phyloP scores from a whole-genome alignment of 371 early-diverging fungal species.

The Rhizopus stolonifer region DNA sequence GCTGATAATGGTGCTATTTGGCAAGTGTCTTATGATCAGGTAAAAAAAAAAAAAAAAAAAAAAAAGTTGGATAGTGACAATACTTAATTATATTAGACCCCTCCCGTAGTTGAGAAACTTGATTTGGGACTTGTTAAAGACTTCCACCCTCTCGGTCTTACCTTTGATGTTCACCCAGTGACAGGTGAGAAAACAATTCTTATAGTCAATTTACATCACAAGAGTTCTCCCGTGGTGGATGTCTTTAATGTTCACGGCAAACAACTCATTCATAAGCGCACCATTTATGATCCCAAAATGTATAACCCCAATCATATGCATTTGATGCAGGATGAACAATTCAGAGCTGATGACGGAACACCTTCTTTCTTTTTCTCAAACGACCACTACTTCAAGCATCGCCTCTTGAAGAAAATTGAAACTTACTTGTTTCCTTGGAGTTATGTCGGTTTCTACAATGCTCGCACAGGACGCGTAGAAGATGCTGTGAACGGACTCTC shows the following conservation, averaged over 20 bases:
- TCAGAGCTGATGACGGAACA: conserved; percentile 30
- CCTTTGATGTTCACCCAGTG: conserved; percentile 14
- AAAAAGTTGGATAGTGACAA: neutral
- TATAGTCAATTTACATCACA: conserved; percentile 23
- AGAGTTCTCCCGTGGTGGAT: conserved; percentile 17
- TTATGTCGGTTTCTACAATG: conserved; percentile 37
- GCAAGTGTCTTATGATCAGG: conserved; percentile 30
- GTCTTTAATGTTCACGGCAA: conserved; percentile 19
- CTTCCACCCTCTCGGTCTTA: conserved; percentile 28
- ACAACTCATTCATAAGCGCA: conserved; percentile 20
- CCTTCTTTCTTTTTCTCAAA: conserved; percentile 49
- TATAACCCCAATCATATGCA: conserved; percentile 37
- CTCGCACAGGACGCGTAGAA: conserved; percentile 19
- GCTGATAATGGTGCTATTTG: conserved; percentile 26
- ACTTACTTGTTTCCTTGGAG: conserved; percentile 25
- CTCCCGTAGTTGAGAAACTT: conserved; percentile 19
- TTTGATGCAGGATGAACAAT: conserved; percentile 18
- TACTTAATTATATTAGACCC: neutral
- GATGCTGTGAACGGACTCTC: conserved; percentile 25
- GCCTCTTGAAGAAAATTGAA: conserved; percentile 26
- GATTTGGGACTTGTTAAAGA: neutral
- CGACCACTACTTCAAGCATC: conserved; percentile 27
- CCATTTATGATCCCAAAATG: conserved; percentile 25
- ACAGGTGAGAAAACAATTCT: conserved; percentile 13
- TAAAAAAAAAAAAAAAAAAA: neutral